Percentiles rank a stretch among this genome's conserved stretches.
Conservation (phyloP, 2,329 filamentous ascomycete genomes). For the Coniochaeta ligniaria region DNA sequence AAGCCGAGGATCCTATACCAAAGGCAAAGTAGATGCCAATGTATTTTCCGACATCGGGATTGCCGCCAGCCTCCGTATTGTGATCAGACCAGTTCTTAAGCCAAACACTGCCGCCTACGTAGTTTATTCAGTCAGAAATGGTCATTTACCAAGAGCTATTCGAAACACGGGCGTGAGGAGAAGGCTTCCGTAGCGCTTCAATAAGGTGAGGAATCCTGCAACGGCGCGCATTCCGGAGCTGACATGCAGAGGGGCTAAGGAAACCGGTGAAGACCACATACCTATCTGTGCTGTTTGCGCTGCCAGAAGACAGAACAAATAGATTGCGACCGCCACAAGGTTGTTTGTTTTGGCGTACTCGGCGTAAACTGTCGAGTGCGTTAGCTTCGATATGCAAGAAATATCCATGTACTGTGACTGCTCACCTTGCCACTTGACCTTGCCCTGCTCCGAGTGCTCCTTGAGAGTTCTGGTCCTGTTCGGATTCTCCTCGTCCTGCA, state of each 20-base stretch:
- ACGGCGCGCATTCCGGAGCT: slow-evolving; percentile 5
- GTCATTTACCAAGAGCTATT: not conserved
- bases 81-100: slow-evolving; percentile 85
- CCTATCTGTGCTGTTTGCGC: slow-evolving; percentile 78
- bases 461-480: slow-evolving; percentile 79
- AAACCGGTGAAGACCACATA: slow-evolving; percentile 29
- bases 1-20: slow-evolving; percentile 74
- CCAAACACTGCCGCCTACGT: slow-evolving; percentile 75
- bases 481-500: slow-evolving; percentile 75
- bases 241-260: not conserved
- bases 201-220: slow-evolving; percentile 6
- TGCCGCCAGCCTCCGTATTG: slow-evolving; percentile 62
- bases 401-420: not conserved
- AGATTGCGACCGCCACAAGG: slow-evolving; percentile 72
- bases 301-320: slow-evolving; percentile 67
- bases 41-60: slow-evolving; percentile 77
- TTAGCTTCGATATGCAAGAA: not conserved
- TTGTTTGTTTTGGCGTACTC: slow-evolving; percentile 97
- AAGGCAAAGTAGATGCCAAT: slow-evolving; percentile 95
- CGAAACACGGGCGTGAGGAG: not conserved
- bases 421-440: slow-evolving; percentile 80
- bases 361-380: slow-evolving; percentile 55
- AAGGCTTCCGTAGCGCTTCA: not conserved
- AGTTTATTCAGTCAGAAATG: not conserved
- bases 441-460: slow-evolving; percentile 87